Evolutionary conservation across 805 yeast species (phyloP).

Genomic region (Millerozyma acaciae): DNA sequence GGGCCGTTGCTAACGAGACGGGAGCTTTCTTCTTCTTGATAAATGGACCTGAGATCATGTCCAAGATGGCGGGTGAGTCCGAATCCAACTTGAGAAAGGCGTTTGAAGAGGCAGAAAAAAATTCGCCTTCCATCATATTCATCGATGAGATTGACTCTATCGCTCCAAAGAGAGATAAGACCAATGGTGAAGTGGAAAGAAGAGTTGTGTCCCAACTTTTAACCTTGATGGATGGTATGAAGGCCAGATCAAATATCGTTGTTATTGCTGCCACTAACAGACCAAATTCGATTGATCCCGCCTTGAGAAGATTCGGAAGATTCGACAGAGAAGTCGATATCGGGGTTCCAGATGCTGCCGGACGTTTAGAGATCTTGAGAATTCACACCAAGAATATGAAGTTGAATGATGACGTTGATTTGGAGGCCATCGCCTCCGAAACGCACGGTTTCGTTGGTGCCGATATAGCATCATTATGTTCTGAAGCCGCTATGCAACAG

Average conservation of each 20-base stretch:
- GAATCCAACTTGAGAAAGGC: constrained; percentile 97
- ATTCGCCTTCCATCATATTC: constrained; percentile 95
- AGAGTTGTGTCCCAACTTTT: constrained; percentile 97
- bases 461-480: constrained; percentile 95
- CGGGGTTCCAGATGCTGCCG: constrained; percentile 96
- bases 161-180: constrained; percentile 99
- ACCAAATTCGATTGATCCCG: constrained; percentile 84
- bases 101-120: constrained; percentile 98
- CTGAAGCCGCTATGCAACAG: constrained; percentile 99
- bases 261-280: constrained; percentile 97
- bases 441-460: constrained; percentile 99
- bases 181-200: constrained; percentile 99
- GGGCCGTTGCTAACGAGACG: constrained; percentile 99
- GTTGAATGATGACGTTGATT: constrained; percentile 88
- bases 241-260: constrained; percentile 96
- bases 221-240: constrained; percentile 99
- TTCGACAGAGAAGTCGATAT: constrained; percentile 84
- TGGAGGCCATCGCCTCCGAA: constrained; percentile 93
- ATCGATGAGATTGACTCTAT: constrained; percentile 98
- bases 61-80: constrained; percentile 99
- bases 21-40: constrained; percentile 98
- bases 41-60: constrained; percentile 99
- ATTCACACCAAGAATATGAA: constrained; percentile 99
- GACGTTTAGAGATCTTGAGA: constrained; percentile 93
- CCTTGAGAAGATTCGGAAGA: constrained; percentile 80